Base-by-base conservation (phyloP, 1,139 yeast species). In the Pichia sorboxylosa region DNA sequence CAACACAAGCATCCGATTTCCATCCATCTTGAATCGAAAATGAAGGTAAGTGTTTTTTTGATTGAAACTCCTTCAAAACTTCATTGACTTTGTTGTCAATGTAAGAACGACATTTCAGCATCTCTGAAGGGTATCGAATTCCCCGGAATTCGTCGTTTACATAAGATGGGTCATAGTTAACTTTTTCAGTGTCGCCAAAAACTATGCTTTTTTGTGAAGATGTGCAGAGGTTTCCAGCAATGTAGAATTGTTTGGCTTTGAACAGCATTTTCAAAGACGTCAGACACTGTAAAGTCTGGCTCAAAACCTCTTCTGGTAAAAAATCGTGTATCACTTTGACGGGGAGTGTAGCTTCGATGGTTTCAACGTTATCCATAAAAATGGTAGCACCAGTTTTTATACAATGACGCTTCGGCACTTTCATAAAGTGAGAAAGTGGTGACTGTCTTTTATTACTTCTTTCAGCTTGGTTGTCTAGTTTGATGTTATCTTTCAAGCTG, bases 201-300 rank as follows among this genome's bases (percentile, higher is more conserved):
- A 63, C 33, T 4, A 62, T 59, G 10, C 69, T 49, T 6, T 54
- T 51, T 45, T 76, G 83, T 17, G 69, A 66, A 0, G 85, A 69
- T 7, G 47, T 49, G 30, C 81, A 78, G 31, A 59, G 50, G 16
- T 74, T 66, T 2, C 76, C 84, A 44, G 77, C 79, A 13, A 80
- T 56, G 37, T 66, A 63, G 46, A 80, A 80, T 37, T 59, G 56
- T 13, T 59, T 57, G 2, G 56, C 51, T 2, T 44, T 42, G 56
- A 73, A 69, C 1, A 45, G 36, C 1, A 56, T 44, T 5, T 61
- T 54, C 26, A 66, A 68, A 1, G 56, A 48, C 37, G 68, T 39
- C 11, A 76, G 52, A 18, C 58, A 54, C 8, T 45, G 36, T 2
- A 76, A 52, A 3, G 76, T 44, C 0, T 46, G 43, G 25, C 67